Evolutionary conservation across 148 eudicot species (phyloP).

Genomic region (Fagopyrum esculentum): DNA sequence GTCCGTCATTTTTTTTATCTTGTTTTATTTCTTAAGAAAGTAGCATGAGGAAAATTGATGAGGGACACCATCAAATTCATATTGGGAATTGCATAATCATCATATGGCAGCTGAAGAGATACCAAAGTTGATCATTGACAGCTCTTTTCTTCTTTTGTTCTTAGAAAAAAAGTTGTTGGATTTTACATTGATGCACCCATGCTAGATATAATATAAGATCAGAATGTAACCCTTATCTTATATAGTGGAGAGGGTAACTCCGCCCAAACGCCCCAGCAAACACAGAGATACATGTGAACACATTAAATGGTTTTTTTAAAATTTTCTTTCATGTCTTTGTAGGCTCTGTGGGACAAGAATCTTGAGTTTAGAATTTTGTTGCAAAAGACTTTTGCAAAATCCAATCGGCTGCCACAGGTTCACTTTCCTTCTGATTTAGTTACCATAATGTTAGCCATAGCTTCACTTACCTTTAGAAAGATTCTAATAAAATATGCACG

Average conservation of each 20-base stretch:
- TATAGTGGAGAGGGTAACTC: background rate
- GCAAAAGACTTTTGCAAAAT: slow-evolving; percentile 63
- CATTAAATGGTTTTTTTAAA: background rate
- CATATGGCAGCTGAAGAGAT: background rate
- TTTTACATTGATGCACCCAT: background rate
- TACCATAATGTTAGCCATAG: background rate
- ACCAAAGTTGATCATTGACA: background rate
- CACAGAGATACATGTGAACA: background rate
- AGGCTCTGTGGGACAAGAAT: slow-evolving; percentile 94
- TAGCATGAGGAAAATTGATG: background rate
- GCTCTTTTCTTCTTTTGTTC: background rate
- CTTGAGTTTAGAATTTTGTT: slow-evolving; percentile 78
- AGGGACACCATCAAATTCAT: background rate
- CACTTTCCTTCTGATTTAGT: slow-evolving; percentile 8
- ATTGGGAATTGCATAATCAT: background rate
- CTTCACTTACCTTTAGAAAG: background rate
- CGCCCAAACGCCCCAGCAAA: background rate
- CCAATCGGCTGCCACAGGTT: slow-evolving; percentile 92
- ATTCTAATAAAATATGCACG: background rate
- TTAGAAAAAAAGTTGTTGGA: background rate
- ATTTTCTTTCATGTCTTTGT: slow-evolving; percentile 7
- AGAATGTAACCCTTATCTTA: background rate
- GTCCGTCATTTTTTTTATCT: background rate
- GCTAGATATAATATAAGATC: background rate
- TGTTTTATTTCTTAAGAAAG: background rate